Evolutionary conservation across 2,329 filamentous ascomycete species (phyloP), one percentile per base, ranked within the genome.

Genomic region (Colletotrichum sansevieriae): DNA sequence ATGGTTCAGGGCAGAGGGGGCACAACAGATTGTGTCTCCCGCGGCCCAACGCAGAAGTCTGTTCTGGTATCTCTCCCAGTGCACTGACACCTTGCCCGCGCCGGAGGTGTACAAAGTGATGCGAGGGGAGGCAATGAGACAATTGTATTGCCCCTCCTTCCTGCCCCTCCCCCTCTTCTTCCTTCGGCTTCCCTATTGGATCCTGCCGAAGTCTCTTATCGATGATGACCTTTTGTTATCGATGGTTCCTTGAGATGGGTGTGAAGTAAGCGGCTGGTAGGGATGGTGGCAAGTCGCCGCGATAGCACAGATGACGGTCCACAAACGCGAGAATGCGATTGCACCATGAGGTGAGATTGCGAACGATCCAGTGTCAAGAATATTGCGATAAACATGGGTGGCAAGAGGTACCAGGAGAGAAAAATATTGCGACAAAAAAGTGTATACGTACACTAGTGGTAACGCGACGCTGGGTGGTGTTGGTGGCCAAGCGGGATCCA

Each of bases 251-350:
- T 51, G 22, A n/a, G 49, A 63, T 46, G 20, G 15, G 11, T 15
- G 44, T 39, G 39, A 8, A 29, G 29, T 9, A 7, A 8, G 29
- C 8, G 6, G 29, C 7, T 7, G 29, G 29, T 43, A 57, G 51
- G 64, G 49, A 63, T 63, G 8, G 41, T 63, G 59, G 51, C 51
- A 63, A 29, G 11, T 22, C 10, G 49, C 52, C 11, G 22, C 46
- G 43, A 63, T 67, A 37, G 22, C 49, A 35, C 33, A 33, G n/a
- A 35, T n/a, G 15, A 47, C 25, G 58, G 39, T 47, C 63, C 63
- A 63, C 63, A 67, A 63, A 43, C 57, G 58, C 51, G 49, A 63
- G 35, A 66, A 66, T 66, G 58, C 58, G 39, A 52, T 63, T 47
- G 58, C 63, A 55, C 58, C 49, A 63, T 55, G 35, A 66, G 51